Evolutionary conservation across 352 stramenopile species (phyloP), one percentile per base, ranked within the genome.

Genomic region (Lagenidium sp.): DNA sequence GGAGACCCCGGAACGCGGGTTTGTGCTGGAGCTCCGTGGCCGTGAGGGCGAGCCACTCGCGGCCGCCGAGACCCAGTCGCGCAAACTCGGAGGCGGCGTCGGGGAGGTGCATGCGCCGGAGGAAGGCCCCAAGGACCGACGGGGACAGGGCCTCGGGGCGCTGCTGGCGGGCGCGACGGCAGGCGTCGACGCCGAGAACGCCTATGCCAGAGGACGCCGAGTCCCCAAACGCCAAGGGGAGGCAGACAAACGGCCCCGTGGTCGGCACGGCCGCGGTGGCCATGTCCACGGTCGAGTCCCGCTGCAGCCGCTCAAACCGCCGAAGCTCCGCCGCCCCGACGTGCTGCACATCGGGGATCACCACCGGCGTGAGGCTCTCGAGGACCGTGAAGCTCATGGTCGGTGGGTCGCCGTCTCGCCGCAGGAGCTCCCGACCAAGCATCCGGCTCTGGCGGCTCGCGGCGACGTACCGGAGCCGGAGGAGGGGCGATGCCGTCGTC

Each of bases 91-190:
- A 18, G 0, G 76, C 72, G 7, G 65, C 70, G 7, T 85, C 70
- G 6, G 61, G 47, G 12, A 79, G 47, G 23, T 69, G 55, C 63
- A 79, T 73, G 13, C 62, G 62, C n/a, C 55, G 25, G 2, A 91
- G 48, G 42, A 91, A 85, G 2, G 53, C 68, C 31, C 55, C 46
- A 20, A 91, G 35, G 8, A 53, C 50, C 4, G 53, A 41, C 0
- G 60, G 23, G 0, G 76, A 78, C 79, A 91, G 87, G 10, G 72
- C 54, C 15, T 79, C 68, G 1, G 79, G 66, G 6, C 57, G 59
- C n/a, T 74, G 55, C 4, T 57, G 57, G 4, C 62, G 47, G 1
- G 76, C 68, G 19, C 69, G 68, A 0, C 76, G 64, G 38, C 67
- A 85, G 1, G 68, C 42, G 44, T 91, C 78, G 5, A 85, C 41